Base-by-base conservation (phyloP, 2,329 filamentous ascomycete species). In the Calonectria honghensis region DNA sequence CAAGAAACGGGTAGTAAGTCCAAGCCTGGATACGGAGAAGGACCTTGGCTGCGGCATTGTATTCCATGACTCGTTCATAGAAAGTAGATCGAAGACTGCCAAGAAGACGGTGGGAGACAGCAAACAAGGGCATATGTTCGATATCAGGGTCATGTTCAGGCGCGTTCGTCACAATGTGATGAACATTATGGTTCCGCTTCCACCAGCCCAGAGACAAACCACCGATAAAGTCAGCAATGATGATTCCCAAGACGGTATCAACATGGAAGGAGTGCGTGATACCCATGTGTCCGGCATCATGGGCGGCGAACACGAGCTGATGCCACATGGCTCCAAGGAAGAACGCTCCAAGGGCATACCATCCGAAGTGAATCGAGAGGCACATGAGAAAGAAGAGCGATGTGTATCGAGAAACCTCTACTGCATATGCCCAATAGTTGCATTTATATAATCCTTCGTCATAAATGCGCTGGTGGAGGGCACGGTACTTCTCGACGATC, bases 141-240 rank as follows among this genome's bases (percentile, higher is more conserved):
- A 98, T 98, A 83, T 98, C 96, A 0, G 97, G 96, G 83, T 98
- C 96, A 83, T 98, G 96, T 84, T 98, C 97, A 18, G 96, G 95
- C 54, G 94, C 94, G 84, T 98, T 98, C 24, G 97, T 98, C 68
- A 98, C 94, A 79, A 98, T 96, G 82, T 98, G 96, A 83, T 98
- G 96, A 11, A 98, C 96, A 82, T 98, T 98, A 85, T 98, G 96
- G 83, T 93, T 98, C 75, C 92, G 91, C 86, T 98, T 98, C 96
- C 97, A 99, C 97, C 97, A 99, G 57, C 96, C 95, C 69, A 98
- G 87, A 32, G 95, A 98, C 41, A 99, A 86, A 0, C 97, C 97
- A 48, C 97, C 97, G 27, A 97, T 87, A 80, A 94, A 98, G 83
- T 98, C 94, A 68, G 96, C 96, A 81, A 98, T 94, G 77, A 98